Conservation (phyloP, 1,139 yeast genomes). For the Nakaseomyces delphensis region DNA sequence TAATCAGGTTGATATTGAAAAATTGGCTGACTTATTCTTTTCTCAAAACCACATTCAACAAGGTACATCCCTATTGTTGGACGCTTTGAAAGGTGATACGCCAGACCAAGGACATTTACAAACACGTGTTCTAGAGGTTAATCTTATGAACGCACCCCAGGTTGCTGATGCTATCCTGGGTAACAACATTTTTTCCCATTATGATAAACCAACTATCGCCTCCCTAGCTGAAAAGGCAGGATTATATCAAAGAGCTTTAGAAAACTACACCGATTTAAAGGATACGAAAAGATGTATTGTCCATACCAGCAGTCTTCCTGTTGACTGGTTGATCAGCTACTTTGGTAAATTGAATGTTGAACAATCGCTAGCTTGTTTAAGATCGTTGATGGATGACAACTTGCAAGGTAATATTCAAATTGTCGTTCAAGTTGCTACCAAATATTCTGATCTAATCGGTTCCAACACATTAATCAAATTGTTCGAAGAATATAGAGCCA, state of each 20-base stretch:
- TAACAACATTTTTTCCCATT: slow-evolving; percentile 90
- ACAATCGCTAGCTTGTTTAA: slow-evolving; percentile 80
- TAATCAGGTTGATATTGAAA: slow-evolving; percentile 69
- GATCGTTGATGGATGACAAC: slow-evolving; percentile 74
- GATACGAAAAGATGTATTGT: slow-evolving; percentile 93
- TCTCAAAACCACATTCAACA: slow-evolving; percentile 93
- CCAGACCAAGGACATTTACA: slow-evolving; percentile 96
- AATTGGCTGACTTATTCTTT: slow-evolving; percentile 86
- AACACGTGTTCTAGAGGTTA: slow-evolving; percentile 88
- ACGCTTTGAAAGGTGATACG: slow-evolving; percentile 86
- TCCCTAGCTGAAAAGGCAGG: slow-evolving; percentile 91
- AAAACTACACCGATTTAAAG: slow-evolving; percentile 86
- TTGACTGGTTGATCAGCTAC: slow-evolving; percentile 88
- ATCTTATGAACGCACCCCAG: slow-evolving; percentile 93
- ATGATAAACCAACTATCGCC: slow-evolving; percentile 90
- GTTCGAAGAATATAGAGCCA: slow-evolving; percentile 87
- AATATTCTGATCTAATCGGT: slow-evolving; percentile 90
- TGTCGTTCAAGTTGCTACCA: slow-evolving; percentile 93
- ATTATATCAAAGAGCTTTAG: slow-evolving; percentile 86
- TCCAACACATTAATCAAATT: slow-evolving; percentile 74
- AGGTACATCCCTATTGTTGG: slow-evolving; percentile 96
- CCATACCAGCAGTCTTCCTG: slow-evolving; percentile 76
- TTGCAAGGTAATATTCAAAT: slow-evolving; percentile 85
- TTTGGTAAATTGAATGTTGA: slow-evolving; percentile 93
- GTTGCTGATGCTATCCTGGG: slow-evolving; percentile 98